Percentiles rank a stretch among this genome's conserved stretches.
Conservation (phyloP, 2,329 filamentous ascomycete species). For the Sordariomycetes sp. region DNA sequence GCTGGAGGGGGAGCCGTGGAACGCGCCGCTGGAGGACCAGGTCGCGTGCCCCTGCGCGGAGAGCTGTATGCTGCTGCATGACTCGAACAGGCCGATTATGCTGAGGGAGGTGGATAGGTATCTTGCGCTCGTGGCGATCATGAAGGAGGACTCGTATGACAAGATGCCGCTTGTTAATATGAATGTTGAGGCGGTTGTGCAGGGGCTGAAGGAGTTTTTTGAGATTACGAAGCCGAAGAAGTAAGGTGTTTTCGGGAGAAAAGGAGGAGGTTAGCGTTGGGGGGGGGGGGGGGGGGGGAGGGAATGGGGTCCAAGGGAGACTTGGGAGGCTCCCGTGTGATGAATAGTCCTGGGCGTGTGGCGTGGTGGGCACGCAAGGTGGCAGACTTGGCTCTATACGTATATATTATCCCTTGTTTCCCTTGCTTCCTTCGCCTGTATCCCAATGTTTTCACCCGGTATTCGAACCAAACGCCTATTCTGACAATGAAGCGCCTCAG, state of each 20-base stretch:
- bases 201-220: conserved; percentile 69
- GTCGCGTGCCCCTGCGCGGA: conserved; percentile 53
- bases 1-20: conserved; percentile 48
- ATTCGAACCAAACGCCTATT: too few relatives aligned
- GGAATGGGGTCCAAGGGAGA: too few relatives aligned
- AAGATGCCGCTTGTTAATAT: conserved; percentile 78
- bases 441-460: not conserved
- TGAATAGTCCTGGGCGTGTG: not conserved
- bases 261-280: not conserved
- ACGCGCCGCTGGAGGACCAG: conserved; percentile 46
- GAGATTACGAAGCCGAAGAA: conserved; percentile 50
- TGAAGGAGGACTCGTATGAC: conserved; percentile 74
- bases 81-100: conserved; percentile 51
- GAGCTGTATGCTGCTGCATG: conserved; percentile 54
- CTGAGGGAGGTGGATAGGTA: conserved; percentile 60
- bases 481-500: too few relatives aligned
- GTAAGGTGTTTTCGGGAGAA: conserved; percentile 6
- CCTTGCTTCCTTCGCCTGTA: not conserved
- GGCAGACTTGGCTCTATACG: not conserved
- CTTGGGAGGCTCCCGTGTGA: too few relatives aligned
- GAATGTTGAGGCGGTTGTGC: conserved; percentile 73
- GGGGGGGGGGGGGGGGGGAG: not conserved
- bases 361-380: not conserved
- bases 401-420: not conserved
- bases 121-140: conserved; percentile 70